Evolutionary conservation across 306 rosid species (phyloP).

Genomic region (Cyamopsis tetragonoloba): DNA sequence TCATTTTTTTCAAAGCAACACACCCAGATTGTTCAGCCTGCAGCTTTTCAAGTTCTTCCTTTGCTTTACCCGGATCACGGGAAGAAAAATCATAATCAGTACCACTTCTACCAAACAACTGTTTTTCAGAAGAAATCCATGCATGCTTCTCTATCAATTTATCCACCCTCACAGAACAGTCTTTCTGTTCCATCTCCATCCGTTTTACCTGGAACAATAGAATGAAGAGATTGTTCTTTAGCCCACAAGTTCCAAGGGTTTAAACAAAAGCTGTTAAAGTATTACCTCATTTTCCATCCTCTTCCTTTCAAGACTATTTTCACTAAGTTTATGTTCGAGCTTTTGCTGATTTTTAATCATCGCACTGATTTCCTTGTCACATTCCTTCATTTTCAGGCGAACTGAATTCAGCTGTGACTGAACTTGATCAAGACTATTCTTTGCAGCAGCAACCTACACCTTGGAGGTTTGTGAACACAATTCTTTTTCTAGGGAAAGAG

Average conservation of each 20-base stretch:
- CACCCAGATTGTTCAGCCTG: conserved; percentile 90
- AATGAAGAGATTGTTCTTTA: conserved; percentile 18
- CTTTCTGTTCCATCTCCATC: conserved; percentile 84
- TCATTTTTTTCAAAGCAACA: conserved; percentile 35
- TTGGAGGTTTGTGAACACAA: conserved; percentile 26
- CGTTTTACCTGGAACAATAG: conserved; percentile 61
- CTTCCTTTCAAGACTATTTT: conserved; percentile 81
- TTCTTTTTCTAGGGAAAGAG: conserved; percentile 1
- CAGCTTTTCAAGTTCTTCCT: conserved; percentile 65
- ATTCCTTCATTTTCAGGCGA: conserved; percentile 80
- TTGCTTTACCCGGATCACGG: conserved; percentile 65
- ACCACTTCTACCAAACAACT: conserved; percentile 77
- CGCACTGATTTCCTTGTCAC: conserved; percentile 67
- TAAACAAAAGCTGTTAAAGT: background rate
- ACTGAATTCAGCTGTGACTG: conserved; percentile 54
- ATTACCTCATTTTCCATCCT: conserved; percentile 94
- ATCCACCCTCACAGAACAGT: conserved; percentile 79
- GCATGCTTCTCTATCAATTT: conserved; percentile 86
- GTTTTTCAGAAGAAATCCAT: conserved; percentile 90
- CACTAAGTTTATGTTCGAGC: conserved; percentile 72
- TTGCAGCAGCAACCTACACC: conserved; percentile 65
- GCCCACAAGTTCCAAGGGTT: conserved; percentile 18
- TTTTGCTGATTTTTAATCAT: conserved; percentile 65
- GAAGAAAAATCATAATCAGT: conserved; percentile 89
- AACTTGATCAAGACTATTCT: conserved; percentile 56